These are phyloP conservation scores for Helotiales sp. DNA, from an alignment of 2,329 filamentous ascomycete genomes.

Conservation along the genomic window DNA sequence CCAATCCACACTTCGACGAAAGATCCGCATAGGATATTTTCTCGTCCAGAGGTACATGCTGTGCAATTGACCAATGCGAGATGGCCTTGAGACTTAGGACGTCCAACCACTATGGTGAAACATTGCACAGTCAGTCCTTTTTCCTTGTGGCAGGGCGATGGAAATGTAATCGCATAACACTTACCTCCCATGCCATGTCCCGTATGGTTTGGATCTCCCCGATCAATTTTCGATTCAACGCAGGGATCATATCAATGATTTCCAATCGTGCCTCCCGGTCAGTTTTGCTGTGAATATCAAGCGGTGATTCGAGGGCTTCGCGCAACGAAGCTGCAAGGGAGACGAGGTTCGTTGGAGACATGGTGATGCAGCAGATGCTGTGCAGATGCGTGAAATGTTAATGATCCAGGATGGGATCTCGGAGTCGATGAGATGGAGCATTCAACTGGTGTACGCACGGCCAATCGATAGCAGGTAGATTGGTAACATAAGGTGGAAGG, in stretches of 20 bases:
- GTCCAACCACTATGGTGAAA: slow-evolving; percentile 7
- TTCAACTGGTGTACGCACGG: not conserved
- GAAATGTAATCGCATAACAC: not conserved
- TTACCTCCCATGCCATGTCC: slow-evolving; percentile 27
- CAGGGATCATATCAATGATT: slow-evolving; percentile 27
- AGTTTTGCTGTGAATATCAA: slow-evolving; percentile 8
- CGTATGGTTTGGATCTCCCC: slow-evolving; percentile 23
- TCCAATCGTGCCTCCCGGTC: slow-evolving; percentile 26
- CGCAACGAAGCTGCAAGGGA: slow-evolving; percentile 19
- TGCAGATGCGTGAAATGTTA: not conserved
- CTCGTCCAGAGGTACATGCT: slow-evolving; percentile 51
- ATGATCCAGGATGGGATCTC: not conserved
- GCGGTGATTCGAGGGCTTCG: slow-evolving; percentile 14
- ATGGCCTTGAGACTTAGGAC: slow-evolving; percentile 16
- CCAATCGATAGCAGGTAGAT: not conserved
- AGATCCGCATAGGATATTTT: slow-evolving; percentile 51
- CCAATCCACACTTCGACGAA: slow-evolving; percentile 9
- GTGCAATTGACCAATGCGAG: slow-evolving; percentile 10
- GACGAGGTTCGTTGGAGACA: slow-evolving; percentile 11
- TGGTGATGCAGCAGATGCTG: not conserved
- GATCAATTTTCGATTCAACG: slow-evolving; percentile 20
- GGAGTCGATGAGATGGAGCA: not conserved
- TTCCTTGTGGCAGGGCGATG: not conserved
- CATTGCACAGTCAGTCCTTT: not conserved
- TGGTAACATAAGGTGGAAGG: not conserved